Conservation (phyloP, 1,284 basidiomycete species). For the Sporisorium iseilematis-ciliati region DNA sequence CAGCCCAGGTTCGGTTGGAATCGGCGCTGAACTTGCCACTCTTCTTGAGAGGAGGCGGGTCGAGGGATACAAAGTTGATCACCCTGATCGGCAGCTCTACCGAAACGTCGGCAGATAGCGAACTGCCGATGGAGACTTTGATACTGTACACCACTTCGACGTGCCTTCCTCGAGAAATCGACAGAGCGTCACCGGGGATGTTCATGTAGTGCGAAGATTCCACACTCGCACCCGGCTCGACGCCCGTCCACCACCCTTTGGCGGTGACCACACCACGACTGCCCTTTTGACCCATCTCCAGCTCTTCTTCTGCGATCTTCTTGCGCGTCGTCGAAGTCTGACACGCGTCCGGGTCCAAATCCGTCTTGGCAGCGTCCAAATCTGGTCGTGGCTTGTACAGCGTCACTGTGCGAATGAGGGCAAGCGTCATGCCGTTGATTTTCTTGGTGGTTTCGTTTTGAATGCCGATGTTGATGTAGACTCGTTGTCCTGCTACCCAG, state of each 20-base stretch:
- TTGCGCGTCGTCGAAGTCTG: constrained; percentile 60
- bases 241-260: constrained; percentile 67
- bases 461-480: constrained; percentile 80
- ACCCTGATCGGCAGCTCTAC: constrained; percentile 80
- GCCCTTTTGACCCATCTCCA: constrained; percentile 66
- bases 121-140: constrained; percentile 79
- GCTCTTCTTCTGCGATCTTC: constrained; percentile 61
- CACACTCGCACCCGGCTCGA: constrained; percentile 51
- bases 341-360: constrained; percentile 60
- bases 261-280: constrained; percentile 59
- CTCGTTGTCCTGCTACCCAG: constrained; percentile 88
- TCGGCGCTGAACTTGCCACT: constrained; percentile 17
- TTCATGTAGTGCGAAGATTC: constrained; percentile 65
- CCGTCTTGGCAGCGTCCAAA: constrained; percentile 54
- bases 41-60: constrained; percentile 75
- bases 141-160: constrained; percentile 84
- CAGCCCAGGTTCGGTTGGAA: constrained; percentile 23
- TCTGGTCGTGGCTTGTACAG: constrained; percentile 76
- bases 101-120: constrained; percentile 77
- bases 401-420: constrained; percentile 80
- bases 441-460: constrained; percentile 76
- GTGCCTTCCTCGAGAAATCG: constrained; percentile 80
- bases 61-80: constrained; percentile 83
- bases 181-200: constrained; percentile 77
- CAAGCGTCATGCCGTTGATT: constrained; percentile 76